A percentile compares a stretch with the other conserved stretches of the same genome.
phyloP scores from a whole-genome alignment of 225 moss, liverwort and hornwort genomes.

The Ulota crispa region DNA sequence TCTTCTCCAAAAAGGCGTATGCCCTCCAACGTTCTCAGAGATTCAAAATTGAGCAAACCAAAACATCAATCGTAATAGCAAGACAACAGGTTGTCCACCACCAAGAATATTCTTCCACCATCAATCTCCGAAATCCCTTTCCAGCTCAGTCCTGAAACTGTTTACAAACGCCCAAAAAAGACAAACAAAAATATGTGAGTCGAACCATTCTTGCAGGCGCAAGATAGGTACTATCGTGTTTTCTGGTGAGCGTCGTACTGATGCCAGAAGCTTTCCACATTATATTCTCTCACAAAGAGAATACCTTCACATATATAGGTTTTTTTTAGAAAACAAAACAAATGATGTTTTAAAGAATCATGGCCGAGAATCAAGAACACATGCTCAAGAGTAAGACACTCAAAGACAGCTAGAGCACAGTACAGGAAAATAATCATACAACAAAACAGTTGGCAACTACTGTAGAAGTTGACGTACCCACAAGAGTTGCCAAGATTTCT shows the following conservation, averaged over 20 bases:
- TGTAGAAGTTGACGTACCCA: background rate
- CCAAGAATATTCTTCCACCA: background rate
- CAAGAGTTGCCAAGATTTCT: background rate
- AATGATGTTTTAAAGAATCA: background rate
- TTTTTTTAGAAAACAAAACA: too few relatives aligned
- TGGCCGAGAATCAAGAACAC: background rate
- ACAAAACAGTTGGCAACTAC: background rate
- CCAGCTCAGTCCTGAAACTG: background rate
- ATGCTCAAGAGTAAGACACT: background rate
- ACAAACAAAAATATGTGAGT: background rate
- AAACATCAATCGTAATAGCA: background rate
- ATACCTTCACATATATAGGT: background rate
- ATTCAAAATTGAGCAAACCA: background rate
- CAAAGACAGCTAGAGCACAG: background rate
- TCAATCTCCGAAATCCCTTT: background rate
- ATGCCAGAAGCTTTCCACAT: too few relatives aligned
- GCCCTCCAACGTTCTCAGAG: background rate
- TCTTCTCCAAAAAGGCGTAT: background rate
- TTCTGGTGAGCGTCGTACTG: too few relatives aligned
- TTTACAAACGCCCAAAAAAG: background rate
- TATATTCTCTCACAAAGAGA: background rate
- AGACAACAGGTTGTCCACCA: conserved; percentile 4
- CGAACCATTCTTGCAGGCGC: too few relatives aligned
- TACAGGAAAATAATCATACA: background rate
- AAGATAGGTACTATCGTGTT: too few relatives aligned